Conservation (phyloP, 257 asterid species). For the Cynanchum wilfordii region DNA sequence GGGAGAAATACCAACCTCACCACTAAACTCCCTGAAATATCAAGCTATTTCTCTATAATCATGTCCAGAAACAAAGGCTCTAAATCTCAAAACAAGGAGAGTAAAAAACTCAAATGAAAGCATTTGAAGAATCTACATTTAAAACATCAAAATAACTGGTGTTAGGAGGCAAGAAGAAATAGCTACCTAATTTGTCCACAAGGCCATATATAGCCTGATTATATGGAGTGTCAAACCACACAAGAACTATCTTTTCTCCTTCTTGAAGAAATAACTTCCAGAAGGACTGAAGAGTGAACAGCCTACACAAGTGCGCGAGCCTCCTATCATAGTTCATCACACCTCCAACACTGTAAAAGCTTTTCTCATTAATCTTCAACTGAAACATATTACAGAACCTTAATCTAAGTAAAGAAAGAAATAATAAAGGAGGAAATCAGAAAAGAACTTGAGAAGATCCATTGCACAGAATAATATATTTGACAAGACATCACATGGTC, state of each 20-base stretch:
- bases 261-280: constrained; percentile 91
- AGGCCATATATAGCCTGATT: constrained; percentile 98
- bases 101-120: constrained; percentile 8
- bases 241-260: constrained; percentile 96
- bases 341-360: constrained; percentile 52
- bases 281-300: constrained; percentile 82
- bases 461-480: neutral
- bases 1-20: constrained; percentile 96
- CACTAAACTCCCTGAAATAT: constrained; percentile 88
- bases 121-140: neutral
- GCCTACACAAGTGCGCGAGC: constrained; percentile 70
- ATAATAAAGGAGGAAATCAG: neutral
- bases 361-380: constrained; percentile 14
- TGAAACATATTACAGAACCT: neutral
- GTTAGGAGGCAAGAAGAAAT: neutral
- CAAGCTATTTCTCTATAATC: constrained; percentile 21
- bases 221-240: constrained; percentile 94
- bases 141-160: neutral
- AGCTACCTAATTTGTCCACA: constrained; percentile 83
- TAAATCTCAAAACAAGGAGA: constrained; percentile 5
- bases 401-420: neutral
- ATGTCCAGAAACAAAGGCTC: constrained; percentile 9
- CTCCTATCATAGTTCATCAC: constrained; percentile 48
- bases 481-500: neutral
- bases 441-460: neutral